Evolutionary conservation across 345 rosid genomes (phyloP).

Genomic region (Corchorus capsularis): DNA sequence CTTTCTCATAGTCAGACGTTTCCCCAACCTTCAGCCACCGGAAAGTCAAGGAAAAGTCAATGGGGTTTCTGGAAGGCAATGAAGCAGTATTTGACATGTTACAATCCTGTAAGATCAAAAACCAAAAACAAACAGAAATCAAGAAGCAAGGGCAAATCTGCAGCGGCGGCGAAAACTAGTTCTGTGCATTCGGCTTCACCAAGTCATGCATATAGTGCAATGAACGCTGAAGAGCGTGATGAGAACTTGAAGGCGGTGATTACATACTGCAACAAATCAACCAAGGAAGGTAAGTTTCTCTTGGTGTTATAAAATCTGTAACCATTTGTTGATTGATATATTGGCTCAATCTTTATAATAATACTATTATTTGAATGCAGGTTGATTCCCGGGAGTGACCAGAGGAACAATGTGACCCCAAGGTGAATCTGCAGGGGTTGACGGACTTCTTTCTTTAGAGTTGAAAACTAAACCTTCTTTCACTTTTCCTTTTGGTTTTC

Average conservation of each 20-base stretch:
- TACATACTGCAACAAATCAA: conserved; percentile 6
- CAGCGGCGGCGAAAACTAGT: background rate
- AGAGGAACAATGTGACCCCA: background rate
- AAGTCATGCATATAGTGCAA: conserved; percentile 10
- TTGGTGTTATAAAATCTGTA: background rate
- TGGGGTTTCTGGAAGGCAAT: conserved; percentile 4
- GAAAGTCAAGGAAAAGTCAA: background rate
- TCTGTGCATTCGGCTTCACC: conserved; percentile 3
- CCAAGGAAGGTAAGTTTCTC: background rate
- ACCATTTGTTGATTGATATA: background rate
- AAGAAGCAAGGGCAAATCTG: conserved; percentile 1
- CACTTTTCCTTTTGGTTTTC: no score
- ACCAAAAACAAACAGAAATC: background rate
- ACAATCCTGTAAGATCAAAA: background rate
- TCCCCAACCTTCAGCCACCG: background rate
- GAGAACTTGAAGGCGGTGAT: conserved; percentile 17
- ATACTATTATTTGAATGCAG: background rate
- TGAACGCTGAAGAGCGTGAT: conserved; percentile 23
- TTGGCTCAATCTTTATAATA: background rate
- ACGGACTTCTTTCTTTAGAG: background rate
- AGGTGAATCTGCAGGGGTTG: background rate
- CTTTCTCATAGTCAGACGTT: background rate
- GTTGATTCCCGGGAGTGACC: background rate
- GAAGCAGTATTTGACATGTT: background rate
- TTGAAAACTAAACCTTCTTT: background rate